Percentiles rank a stretch among this genome's conserved stretches.
These are phyloP conservation scores for Xylaria sp. DNA, from an alignment of 495 filamentous ascomycete species.

Conservation along the genomic window DNA sequence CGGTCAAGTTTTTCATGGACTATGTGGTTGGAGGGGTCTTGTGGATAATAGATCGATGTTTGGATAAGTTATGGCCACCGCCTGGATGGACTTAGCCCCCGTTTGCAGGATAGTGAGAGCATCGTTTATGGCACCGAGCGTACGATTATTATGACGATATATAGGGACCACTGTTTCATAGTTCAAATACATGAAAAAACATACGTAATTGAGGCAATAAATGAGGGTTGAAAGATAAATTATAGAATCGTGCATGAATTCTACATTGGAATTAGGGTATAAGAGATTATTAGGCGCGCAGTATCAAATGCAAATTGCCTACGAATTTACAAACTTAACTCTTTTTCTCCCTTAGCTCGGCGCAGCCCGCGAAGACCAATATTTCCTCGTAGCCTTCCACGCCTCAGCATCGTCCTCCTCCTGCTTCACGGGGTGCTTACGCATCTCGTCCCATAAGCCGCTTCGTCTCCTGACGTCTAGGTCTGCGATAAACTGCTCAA, in stretches of 20 bases:
- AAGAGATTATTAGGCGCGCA: no score
- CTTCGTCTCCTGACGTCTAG: constrained; percentile 19
- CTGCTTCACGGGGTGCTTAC: constrained; percentile 27
- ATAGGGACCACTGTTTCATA: no score
- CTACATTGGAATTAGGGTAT: no score
- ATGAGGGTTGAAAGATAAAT: background rate
- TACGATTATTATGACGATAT: background rate
- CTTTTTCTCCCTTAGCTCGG: constrained; percentile 1
- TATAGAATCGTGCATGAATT: background rate
- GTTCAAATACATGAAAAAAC: no score
- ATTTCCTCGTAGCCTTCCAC: constrained; percentile 30
- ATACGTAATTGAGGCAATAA: no score
- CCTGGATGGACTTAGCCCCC: constrained; percentile 13
- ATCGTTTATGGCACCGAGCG: background rate
- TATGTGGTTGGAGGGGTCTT: constrained; percentile 7
- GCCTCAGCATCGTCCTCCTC: constrained; percentile 32
- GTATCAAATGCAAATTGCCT: background rate
- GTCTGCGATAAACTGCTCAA: constrained; percentile 28
- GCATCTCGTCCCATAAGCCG: constrained; percentile 28
- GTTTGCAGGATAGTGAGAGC: background rate
- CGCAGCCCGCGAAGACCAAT: constrained; percentile 33
- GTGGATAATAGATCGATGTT: constrained; percentile 9
- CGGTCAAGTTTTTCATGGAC: constrained; percentile 1
- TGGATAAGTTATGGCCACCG: constrained; percentile 24
- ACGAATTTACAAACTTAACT: background rate